These are phyloP conservation scores for Gentiana macrophylla DNA, from an alignment of 257 asterid genomes.

Conservation along the genomic window DNA sequence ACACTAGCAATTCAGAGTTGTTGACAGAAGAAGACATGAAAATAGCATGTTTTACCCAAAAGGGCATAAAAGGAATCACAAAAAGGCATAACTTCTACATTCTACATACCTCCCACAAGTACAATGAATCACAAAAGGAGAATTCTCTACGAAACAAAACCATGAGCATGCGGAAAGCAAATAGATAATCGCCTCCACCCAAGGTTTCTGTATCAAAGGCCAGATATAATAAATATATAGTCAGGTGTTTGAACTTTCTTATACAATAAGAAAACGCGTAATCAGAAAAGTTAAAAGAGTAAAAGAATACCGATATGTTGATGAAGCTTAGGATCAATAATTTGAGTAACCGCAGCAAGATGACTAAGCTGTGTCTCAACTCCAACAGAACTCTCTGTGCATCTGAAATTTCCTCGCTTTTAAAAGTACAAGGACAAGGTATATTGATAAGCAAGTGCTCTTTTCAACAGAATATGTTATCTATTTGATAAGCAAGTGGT, in stretches of 20 bases:
- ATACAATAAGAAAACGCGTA: background rate
- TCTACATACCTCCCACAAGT: conserved; percentile 82
- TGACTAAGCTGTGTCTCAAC: conserved; percentile 77
- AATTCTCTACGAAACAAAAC: conserved; percentile 91
- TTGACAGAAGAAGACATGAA: background rate
- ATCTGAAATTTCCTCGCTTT: conserved; percentile 96
- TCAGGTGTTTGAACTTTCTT: background rate
- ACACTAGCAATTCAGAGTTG: conserved; percentile 1
- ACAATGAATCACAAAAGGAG: conserved; percentile 82
- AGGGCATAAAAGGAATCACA: too few species aligned
- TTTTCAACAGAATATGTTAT: background rate
- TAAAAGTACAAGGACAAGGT: conserved; percentile 26
- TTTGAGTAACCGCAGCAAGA: conserved; percentile 82
- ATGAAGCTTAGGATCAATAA: conserved; percentile 91
- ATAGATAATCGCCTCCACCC: conserved; percentile 89
- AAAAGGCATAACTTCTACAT: too few species aligned
- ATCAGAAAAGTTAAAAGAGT: conserved; percentile 3
- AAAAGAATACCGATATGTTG: conserved; percentile 66
- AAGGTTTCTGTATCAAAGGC: conserved; percentile 46
- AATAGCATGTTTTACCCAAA: background rate
- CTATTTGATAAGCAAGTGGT: background rate
- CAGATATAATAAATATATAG: conserved; percentile 4
- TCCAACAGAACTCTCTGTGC: conserved; percentile 81
- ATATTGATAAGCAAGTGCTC: conserved; percentile 8
- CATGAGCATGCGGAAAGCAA: conserved; percentile 97